These are phyloP conservation scores for Monilinia fructicola DNA, from an alignment of 2,329 filamentous ascomycete species.

Conservation along the genomic window DNA sequence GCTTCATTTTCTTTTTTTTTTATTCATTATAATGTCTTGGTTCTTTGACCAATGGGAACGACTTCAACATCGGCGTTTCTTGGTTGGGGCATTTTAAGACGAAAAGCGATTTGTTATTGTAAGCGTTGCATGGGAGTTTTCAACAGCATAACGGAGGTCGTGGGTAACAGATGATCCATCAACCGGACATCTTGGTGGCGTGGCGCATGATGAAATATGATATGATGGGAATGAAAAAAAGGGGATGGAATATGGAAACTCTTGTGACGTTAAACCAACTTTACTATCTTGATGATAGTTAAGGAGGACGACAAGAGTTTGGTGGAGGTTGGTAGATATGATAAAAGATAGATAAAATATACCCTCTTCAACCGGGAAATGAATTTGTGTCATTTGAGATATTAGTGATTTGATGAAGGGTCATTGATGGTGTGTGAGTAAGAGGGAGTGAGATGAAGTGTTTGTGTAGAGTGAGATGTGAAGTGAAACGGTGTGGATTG, in stretches of 20 bases:
- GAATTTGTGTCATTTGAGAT: not conserved
- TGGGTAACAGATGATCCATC: constrained; percentile 41
- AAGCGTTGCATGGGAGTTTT: constrained; percentile 30
- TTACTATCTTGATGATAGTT: constrained; percentile 8
- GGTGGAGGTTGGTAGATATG: constrained; percentile 18
- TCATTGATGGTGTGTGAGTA: not conserved
- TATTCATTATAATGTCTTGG: constrained; percentile 27
- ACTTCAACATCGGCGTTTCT: constrained; percentile 53
- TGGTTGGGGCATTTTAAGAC: constrained; percentile 35
- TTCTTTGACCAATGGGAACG: constrained; percentile 41
- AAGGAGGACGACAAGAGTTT: constrained; percentile 19
- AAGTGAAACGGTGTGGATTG: no score
- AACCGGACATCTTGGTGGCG: constrained; percentile 39
- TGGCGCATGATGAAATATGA: constrained; percentile 21
- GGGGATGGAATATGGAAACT: constrained; percentile 5
- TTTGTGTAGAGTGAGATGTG: no score
- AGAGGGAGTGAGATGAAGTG: no score
- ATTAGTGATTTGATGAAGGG: not conserved
- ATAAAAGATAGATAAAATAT: constrained; percentile 32
- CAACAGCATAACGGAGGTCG: constrained; percentile 39
- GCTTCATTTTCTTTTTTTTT: constrained; percentile 15
- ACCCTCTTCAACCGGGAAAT: constrained; percentile 38
- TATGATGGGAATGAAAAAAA: constrained; percentile 10
- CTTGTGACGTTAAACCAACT: constrained; percentile 24
- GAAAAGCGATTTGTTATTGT: constrained; percentile 35